phyloP scores from a whole-genome alignment of 2,329 filamentous ascomycete species.

The Colletotrichum lini region DNA sequence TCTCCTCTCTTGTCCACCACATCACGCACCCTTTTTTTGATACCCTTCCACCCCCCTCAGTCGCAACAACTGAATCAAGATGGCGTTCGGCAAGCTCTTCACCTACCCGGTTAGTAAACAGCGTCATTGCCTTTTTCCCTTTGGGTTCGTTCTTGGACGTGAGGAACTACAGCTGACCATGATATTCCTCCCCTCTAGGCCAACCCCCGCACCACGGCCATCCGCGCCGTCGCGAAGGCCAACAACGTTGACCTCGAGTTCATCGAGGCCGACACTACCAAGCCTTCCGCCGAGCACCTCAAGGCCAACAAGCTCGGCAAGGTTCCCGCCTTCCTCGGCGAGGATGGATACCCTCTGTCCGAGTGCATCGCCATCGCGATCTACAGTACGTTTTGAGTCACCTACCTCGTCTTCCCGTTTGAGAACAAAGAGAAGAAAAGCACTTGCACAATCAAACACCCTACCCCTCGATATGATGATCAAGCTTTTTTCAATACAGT shows the following conservation, averaged over 20 bases:
- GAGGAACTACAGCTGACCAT: slow-evolving; percentile 51
- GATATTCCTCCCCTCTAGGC: slow-evolving; percentile 66
- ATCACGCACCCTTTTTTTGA: slow-evolving; percentile 44
- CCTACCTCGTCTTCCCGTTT: slow-evolving; percentile 36
- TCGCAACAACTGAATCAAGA: slow-evolving; percentile 67
- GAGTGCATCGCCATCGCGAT: slow-evolving; percentile 97
- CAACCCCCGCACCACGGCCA: slow-evolving; percentile 90
- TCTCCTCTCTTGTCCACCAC: slow-evolving; percentile 48
- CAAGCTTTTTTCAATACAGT: slow-evolving; percentile 84
- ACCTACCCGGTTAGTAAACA: slow-evolving; percentile 77
- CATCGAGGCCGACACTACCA: slow-evolving; percentile 77
- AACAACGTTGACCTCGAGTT: slow-evolving; percentile 94
- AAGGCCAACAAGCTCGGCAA: slow-evolving; percentile 91
- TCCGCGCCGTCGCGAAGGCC: slow-evolving; percentile 96
- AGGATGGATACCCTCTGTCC: slow-evolving; percentile 89
- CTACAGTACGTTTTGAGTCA: slow-evolving; percentile 82
- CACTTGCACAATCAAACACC: slow-evolving; percentile 27
- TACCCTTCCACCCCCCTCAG: slow-evolving; percentile 46
- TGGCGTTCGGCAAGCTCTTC: slow-evolving; percentile 99
- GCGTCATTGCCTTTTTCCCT: slow-evolving; percentile 13
- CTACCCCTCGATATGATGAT: slow-evolving; percentile 73
- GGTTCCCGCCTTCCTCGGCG: slow-evolving; percentile 92
- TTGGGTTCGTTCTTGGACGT: neutral
- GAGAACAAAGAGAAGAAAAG: neutral
- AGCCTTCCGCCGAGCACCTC: slow-evolving; percentile 82